phyloP scores from a whole-genome alignment of 2,329 filamentous ascomycete genomes.

The Botrytis aclada region DNA sequence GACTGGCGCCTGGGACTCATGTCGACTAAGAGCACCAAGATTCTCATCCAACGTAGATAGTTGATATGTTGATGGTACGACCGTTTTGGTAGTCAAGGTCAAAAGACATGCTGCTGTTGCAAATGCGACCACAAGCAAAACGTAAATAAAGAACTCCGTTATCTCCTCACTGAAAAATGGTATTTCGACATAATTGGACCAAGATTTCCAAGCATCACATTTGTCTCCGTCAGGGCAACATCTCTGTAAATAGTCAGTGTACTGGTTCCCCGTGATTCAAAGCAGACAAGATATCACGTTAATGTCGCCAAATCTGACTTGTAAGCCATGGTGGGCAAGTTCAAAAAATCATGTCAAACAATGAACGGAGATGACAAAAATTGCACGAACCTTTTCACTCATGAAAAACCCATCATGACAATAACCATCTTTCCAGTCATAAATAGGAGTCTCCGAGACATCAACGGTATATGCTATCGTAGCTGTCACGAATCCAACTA shows the following conservation, averaged over 20 bases:
- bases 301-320: background rate
- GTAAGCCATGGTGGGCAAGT: background rate
- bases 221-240: conserved; percentile 56
- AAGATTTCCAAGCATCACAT: conserved; percentile 60
- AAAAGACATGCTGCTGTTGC: conserved; percentile 71
- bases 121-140: conserved; percentile 67
- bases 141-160: conserved; percentile 76
- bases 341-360: background rate
- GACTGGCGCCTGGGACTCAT: conserved; percentile 39
- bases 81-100: conserved; percentile 87
- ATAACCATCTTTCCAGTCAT: conserved; percentile 89
- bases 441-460: conserved; percentile 78
- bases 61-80: conserved; percentile 83
- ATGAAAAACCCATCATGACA: conserved; percentile 70
- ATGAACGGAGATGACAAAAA: background rate
- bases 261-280: background rate
- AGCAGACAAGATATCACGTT: background rate
- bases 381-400: conserved; percentile 59
- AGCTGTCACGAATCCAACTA: conserved; percentile 85
- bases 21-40: conserved; percentile 62
- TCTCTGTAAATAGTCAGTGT: conserved; percentile 35
- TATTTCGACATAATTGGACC: conserved; percentile 47
- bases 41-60: conserved; percentile 92
- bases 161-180: conserved; percentile 45
- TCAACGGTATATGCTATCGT: conserved; percentile 85